Evolutionary conservation across 208 protist genomes (phyloP), one percentile per base, ranked within the genome.

Genomic region (Phytomonas sp.): DNA sequence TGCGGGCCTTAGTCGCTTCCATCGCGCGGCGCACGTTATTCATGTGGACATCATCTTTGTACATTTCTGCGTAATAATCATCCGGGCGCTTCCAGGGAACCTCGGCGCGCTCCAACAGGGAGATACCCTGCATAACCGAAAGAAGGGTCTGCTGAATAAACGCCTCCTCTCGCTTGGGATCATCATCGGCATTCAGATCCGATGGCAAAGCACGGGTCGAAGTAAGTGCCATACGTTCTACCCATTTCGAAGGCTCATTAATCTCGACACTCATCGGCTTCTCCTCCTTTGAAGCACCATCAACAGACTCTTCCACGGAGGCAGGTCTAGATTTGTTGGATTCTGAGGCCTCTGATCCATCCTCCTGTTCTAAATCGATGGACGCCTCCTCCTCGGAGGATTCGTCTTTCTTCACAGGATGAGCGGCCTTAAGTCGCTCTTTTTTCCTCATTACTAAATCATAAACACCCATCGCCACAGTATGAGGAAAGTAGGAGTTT

Each of bases 21-120:
- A 96, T 94, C 11, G 89, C 87, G 63, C 87, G 80, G 30, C 84
- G 88, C 71, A 97, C 90, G 63, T 97, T 93, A 67, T 82, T 84
- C 96, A 98, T 98, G 77, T 98, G 95, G 33, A 93, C 77, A 73
- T 98, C 97, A 63, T 81, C 86, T 80, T 98, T 98, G 74, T 93
- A 90, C 96, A 98, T 98, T 76, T 98, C 97, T 8, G 96, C 96
- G 81, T 97, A 98, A 81, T 97, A 98, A 81, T 98, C 97, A 45
- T 76, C 75, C 29, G 96, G 96, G 37, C 97, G 87, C 70, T 84
- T 77, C 72, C 91, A 94, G 49, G 91, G 82, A 59, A 98, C 87
- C 5, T 79, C 74, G 8, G 89, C 78, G 52, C 79, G 70, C 71
- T 96, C 89, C 66, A 98, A 74, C 62, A 94, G 69, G 29, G 86